Conservation (phyloP, 768 basidiomycete species). For the Boletus rufocinnamomeus region DNA sequence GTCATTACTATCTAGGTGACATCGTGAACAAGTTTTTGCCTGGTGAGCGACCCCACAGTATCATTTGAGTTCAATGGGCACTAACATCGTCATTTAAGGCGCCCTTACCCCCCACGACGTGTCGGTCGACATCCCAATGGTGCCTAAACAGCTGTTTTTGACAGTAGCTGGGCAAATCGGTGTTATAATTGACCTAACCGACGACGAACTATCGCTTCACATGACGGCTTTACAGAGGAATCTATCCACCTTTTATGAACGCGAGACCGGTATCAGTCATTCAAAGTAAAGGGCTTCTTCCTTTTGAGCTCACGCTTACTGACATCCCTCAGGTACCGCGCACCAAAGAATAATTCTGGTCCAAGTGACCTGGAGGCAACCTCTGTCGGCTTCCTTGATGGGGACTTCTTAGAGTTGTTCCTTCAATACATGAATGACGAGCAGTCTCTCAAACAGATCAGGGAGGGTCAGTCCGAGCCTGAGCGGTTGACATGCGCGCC, state of each 20-base stretch:
- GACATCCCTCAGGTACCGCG: conserved; percentile 55
- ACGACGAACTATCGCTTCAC: conserved; percentile 50
- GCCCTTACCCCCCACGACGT: conserved; percentile 50
- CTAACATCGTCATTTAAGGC: conserved; percentile 43
- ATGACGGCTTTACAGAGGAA: conserved; percentile 78
- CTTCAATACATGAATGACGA: conserved; percentile 44
- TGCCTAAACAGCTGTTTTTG: conserved; percentile 69
- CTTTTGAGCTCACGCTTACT: background rate
- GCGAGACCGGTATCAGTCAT: conserved; percentile 59
- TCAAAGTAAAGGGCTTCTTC: conserved; percentile 48
- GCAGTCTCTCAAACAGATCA: conserved; percentile 49
- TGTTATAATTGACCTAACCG: conserved; percentile 60
- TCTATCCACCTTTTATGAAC: conserved; percentile 53
- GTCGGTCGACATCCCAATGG: conserved; percentile 43
- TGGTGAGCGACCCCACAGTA: conserved; percentile 42
- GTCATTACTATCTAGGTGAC: conserved; percentile 75
- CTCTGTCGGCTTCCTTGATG: conserved; percentile 83
- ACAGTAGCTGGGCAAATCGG: conserved; percentile 82
- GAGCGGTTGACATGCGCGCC: conserved; percentile 54
- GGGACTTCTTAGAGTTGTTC: conserved; percentile 78
- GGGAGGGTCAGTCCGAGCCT: conserved; percentile 57
- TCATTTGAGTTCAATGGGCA: background rate
- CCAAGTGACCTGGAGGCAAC: conserved; percentile 56
- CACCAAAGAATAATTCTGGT: conserved; percentile 60
- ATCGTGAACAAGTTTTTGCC: conserved; percentile 73